Base-by-base conservation (phyloP, 139 green algal species). In the Mesotaenium endlicherianum region DNA sequence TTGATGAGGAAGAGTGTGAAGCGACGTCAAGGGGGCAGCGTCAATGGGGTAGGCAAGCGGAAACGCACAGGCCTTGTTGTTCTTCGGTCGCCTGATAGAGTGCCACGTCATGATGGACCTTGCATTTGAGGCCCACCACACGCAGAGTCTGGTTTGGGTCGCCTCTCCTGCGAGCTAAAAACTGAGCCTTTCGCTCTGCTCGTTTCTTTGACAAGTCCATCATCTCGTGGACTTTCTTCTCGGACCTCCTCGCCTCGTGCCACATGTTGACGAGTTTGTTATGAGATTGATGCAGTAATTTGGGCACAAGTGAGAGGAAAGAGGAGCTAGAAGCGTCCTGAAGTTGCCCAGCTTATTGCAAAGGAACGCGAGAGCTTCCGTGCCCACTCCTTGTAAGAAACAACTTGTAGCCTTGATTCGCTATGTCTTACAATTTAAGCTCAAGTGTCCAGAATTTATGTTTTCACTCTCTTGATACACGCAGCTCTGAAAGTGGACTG, bases 191-290 rank as follows among this genome's bases (percentile, higher is more conserved):
- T 6, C 74, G 45, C 42, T 87, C 81, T 17, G 81, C 81, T 38
- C 81, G 72, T 41, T 58, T 47, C 16, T 85, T 84, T 11, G 72
- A 42, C 30, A 75, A 57, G 49, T 87, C 81, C 81, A 87, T 87
- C 41, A 85, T 68, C 49, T 85, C 81, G 39, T 87, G 81, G 17
- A 87, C 75, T 20, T 77, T 77, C 75, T 41, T 78, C 60, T 87
- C 81, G 17, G 75, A 79, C 67, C 40, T 77, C 42, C 81, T 40
- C 70, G 81, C 81, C 75, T 87, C 72, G 74, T 87, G 81, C 81
- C 81, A 87, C 81, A 87, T 87, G 36, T 80, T 47, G 72, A 3
- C 70, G 42, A 11, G 30, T n/a, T n/a, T n/a, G n/a, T n/a, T n/a
- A n/a, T n/a, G n/a, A n/a, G n/a, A n/a, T n/a, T n/a, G n/a, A 11